Evolutionary conservation across 345 rosid species (phyloP), one percentile per base, ranked within the genome.

Genomic region (Eucalyptus camaldulensis): DNA sequence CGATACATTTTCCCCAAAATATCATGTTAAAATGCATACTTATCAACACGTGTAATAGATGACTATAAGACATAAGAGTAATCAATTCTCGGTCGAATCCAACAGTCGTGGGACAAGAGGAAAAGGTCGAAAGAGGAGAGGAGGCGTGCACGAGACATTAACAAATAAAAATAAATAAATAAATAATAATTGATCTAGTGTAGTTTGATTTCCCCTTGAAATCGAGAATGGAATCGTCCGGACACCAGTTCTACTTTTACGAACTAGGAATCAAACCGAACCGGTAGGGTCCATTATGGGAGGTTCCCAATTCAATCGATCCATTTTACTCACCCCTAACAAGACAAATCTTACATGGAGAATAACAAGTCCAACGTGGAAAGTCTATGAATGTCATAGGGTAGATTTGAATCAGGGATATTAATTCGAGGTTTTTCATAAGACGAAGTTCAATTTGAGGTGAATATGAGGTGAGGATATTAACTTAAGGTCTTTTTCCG

Each of bases 211-310:
- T 0, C 24, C 56, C 56, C 56, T 53, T 53, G 5, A 53, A 19
- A 53, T 1, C 0, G 0, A 19, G 56, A n/a, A n/a, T n/a, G n/a
- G n/a, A n/a, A n/a, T n/a, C 10, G 1, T 53, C 10, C 0, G 4
- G 1, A 19, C 24, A 19, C 56, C 0, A 1, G 0, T 3, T 53
- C 0, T 50, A 16, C 21, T 50, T 16, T 50, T 50, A 50, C 1
- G 2, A 50, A 50, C 1, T 0, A 50, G 0, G 54, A 53, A 53
- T 10, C 0, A 53, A 1, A 53, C 2, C 1, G 24, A 53, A 53
- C 5, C 1, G 0, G 10, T 53, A 0, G 24, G 24, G 24, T 53
- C 2, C 0, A 0, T 19, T 53, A 5, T 53, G 0, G 24, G 0
- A 53, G 5, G 56, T 53, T 53, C 56, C 24, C 2, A 0, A 19